Percentiles rank a stretch among this genome's conserved stretches.
Evolutionary conservation across 163 green algal genomes (phyloP).

Genomic region (Scenedesmus sp.): DNA sequence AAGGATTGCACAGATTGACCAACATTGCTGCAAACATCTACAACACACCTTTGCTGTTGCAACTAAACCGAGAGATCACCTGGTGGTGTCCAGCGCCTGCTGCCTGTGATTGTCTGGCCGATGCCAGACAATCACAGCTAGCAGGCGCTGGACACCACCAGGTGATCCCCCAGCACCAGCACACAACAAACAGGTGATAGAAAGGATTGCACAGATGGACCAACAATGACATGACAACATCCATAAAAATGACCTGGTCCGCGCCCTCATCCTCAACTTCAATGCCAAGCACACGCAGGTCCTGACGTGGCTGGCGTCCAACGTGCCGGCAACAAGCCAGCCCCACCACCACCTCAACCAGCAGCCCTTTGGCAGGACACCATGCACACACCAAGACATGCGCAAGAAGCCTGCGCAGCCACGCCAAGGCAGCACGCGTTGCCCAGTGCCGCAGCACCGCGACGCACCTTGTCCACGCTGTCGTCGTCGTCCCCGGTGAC

Average conservation of each 20-base stretch:
- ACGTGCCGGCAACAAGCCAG: background rate
- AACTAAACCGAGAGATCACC: too few species aligned
- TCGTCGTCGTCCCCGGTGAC: conserved; percentile 94
- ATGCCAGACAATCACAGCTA: too few species aligned
- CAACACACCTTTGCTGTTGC: too few species aligned
- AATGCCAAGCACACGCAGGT: conserved; percentile 97
- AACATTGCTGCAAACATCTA: too few species aligned
- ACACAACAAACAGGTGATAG: too few species aligned
- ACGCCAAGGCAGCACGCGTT: too few species aligned
- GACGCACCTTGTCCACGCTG: conserved; percentile 74
- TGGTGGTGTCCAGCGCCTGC: too few species aligned
- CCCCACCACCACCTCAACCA: too few species aligned
- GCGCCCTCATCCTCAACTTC: conserved; percentile 92
- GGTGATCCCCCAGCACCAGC: too few species aligned
- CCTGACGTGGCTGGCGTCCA: conserved; percentile 94
- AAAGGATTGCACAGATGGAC: background rate
- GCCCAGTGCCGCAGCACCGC: too few species aligned
- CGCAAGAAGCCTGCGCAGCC: background rate
- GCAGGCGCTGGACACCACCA: too few species aligned
- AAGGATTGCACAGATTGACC: background rate
- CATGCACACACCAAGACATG: background rate
- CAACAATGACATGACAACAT: background rate
- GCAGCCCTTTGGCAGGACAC: background rate
- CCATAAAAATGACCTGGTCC: conserved; percentile 61
- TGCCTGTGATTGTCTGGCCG: too few species aligned